A percentile compares a stretch with the other conserved stretches of the same genome.
Conservation (phyloP, 164 flowering plant genomes). For the Santalum album region DNA sequence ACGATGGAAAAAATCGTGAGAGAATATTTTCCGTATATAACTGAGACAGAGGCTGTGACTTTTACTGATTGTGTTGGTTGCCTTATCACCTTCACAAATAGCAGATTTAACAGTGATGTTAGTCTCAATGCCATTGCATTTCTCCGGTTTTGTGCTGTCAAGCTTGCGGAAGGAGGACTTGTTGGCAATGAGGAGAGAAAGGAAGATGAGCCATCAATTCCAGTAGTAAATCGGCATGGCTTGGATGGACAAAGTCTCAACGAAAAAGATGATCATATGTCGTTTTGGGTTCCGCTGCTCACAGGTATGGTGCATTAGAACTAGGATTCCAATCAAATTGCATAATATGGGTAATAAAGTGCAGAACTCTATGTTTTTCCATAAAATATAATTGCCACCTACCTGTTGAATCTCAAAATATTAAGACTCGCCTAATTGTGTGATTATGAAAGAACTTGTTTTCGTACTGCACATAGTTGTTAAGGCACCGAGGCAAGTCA, state of each 20-base stretch:
- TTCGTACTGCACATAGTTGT: too few relatives aligned
- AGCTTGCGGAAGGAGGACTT: slow-evolving; percentile 94
- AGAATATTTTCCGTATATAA: slow-evolving; percentile 89
- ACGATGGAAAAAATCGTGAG: slow-evolving; percentile 97
- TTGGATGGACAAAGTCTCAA: slow-evolving; percentile 13
- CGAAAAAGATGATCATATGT: slow-evolving; percentile 69
- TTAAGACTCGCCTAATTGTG: too few relatives aligned
- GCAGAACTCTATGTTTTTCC: too few relatives aligned
- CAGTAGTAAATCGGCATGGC: slow-evolving; percentile 21
- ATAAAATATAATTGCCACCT: too few relatives aligned
- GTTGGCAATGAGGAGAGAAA: slow-evolving; percentile 51
- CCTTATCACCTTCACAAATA: slow-evolving; percentile 87
- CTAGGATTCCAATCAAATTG: too few relatives aligned
- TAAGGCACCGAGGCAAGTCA: too few relatives aligned
- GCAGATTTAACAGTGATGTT: slow-evolving; percentile 88
- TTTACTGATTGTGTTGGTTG: slow-evolving; percentile 97
- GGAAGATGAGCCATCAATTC: slow-evolving; percentile 23
- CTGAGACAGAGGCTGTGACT: slow-evolving; percentile 88
- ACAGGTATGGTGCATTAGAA: slow-evolving; percentile 41
- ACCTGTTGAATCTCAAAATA: too few relatives aligned
- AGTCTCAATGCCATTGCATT: slow-evolving; percentile 98
- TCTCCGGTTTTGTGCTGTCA: slow-evolving; percentile 95
- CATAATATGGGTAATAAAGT: too few relatives aligned
- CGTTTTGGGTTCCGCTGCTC: slow-evolving; percentile 92
- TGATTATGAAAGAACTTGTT: too few relatives aligned